phyloP scores from a whole-genome alignment of 1,139 yeast species.

The Eremothecium gossypii region DNA sequence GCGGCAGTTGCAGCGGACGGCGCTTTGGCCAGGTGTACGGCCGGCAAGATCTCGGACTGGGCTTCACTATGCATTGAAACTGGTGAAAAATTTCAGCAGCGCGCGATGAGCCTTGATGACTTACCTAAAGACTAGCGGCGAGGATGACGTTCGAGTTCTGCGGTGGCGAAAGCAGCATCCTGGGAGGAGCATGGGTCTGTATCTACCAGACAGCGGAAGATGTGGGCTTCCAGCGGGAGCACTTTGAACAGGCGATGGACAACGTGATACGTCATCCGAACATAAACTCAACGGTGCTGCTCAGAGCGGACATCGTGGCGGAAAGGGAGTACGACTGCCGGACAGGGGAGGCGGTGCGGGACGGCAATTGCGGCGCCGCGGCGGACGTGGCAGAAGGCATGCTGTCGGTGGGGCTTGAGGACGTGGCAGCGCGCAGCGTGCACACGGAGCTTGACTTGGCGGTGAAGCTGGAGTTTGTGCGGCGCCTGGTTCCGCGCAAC shows the following conservation, averaged over 20 bases:
- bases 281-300: constrained; percentile 81
- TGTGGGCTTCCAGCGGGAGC: constrained; percentile 34
- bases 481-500: constrained; percentile 81
- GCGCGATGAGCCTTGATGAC: too few relatives aligned
- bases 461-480: constrained; percentile 42
- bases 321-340: constrained; percentile 41
- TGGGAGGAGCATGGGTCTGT: constrained; percentile 65
- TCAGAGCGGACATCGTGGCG: constrained; percentile 74
- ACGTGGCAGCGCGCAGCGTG: constrained; percentile 38
- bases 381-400: constrained; percentile 22
- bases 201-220: constrained; percentile 31
- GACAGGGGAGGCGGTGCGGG: constrained; percentile 29
- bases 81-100: too few relatives aligned
- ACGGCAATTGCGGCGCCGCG: constrained; percentile 9
- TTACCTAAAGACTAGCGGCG: too few relatives aligned
- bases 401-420: constrained; percentile 39
- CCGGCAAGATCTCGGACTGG: too few relatives aligned
- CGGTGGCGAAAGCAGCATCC: constrained; percentile 33
- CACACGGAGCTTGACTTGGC: constrained; percentile 13
- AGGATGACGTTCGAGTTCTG: constrained; percentile 21
- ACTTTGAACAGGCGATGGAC: constrained; percentile 70
- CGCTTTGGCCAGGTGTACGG: too few relatives aligned
- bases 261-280: constrained; percentile 80
- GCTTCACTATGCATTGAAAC: too few relatives aligned
- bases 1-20: too few relatives aligned